Base-by-base conservation (phyloP, 2,329 filamentous ascomycete genomes). In the Dryadomyces sulphureus region DNA sequence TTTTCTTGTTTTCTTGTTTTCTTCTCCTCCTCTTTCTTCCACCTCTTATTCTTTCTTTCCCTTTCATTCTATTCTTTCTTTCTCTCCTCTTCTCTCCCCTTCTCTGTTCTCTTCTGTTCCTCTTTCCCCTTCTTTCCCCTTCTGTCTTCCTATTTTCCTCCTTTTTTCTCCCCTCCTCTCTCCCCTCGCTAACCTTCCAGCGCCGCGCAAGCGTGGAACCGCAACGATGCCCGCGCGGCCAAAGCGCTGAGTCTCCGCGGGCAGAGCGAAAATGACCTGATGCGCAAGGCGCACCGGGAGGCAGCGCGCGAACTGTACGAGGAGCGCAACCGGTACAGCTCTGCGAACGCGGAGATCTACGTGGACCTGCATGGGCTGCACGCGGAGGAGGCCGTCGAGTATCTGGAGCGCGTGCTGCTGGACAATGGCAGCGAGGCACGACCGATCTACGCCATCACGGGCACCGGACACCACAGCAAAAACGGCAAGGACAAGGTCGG, bases 401-500 rank as follows among this genome's bases (percentile, higher is more conserved):
- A 96, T 56, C 75, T 98, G 4, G 87, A 92, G 62, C 81, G 82
- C 52, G 84, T 93, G 35, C 77, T 98, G 20, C 70, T 89, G 50
- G 86, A 93, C 57, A 92, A 95, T 57, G 75, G 72, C 53, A 72
- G 77, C 53, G 79, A 84, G 54, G 73, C 72, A 32, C 75, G 79
- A 20, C 84, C 90, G 3, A 75, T 98, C 38, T 98, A 96, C 60
- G 89, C 89, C 54, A 96, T 98, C 60, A 95, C 89, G 1, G 92
- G 92, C 39, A 96, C 90, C 1, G 92, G 90, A 4, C 89, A 96
- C 58, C 92, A 98, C 65, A 94, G 86, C 61, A 96, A 96, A 69
- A 95, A 95, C 59, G 90, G 92, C 56, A 96, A 96, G 62, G 92
- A 98, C 64, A 98, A 98, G 65, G 86, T 98, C 32, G 90, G 90